Evolutionary conservation across 1,139 yeast genomes (phyloP).

Genomic region (Magnusiomyces starmeri): DNA sequence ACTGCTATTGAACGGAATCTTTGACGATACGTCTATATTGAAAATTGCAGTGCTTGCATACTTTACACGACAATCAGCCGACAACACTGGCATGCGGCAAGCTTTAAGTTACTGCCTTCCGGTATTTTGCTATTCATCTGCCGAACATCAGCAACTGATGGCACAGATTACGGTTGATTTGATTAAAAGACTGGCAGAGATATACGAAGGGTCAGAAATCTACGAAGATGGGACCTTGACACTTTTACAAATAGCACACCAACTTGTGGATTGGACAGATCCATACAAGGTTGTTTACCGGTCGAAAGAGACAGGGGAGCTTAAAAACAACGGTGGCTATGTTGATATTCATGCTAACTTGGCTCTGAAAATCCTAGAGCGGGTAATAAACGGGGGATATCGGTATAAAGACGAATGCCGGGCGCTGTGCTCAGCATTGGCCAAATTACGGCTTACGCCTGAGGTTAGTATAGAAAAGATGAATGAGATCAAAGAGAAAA

Average conservation of each 20-base stretch:
- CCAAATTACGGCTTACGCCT: constrained; percentile 41
- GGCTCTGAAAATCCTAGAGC: constrained; percentile 48
- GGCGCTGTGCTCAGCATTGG: constrained; percentile 47
- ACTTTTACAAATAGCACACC: constrained; percentile 63
- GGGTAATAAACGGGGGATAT: constrained; percentile 20
- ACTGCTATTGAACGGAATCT: constrained; percentile 67
- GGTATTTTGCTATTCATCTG: constrained; percentile 77
- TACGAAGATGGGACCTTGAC: constrained; percentile 38
- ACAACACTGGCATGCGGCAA: constrained; percentile 66
- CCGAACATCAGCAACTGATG: constrained; percentile 62
- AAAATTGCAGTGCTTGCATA: constrained; percentile 67
- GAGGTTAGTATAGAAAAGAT: constrained; percentile 16
- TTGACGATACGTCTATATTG: constrained; percentile 61
- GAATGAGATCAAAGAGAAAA: constrained; percentile 16
- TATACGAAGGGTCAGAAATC: constrained; percentile 36
- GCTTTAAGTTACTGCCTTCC: constrained; percentile 85
- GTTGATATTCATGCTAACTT: constrained; percentile 52
- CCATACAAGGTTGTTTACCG: constrained; percentile 46
- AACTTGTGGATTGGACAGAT: constrained; percentile 80
- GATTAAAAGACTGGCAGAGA: constrained; percentile 47
- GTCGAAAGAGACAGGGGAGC: constrained; percentile 7
- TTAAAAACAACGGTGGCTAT: constrained; percentile 41
- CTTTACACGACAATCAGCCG: constrained; percentile 58
- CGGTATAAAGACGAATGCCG: constrained; percentile 44
- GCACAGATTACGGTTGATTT: constrained; percentile 62